Evolutionary conservation across 2,329 filamentous ascomycete species (phyloP), one percentile per base, ranked within the genome.

Genomic region (Xylariaceae sp.): DNA sequence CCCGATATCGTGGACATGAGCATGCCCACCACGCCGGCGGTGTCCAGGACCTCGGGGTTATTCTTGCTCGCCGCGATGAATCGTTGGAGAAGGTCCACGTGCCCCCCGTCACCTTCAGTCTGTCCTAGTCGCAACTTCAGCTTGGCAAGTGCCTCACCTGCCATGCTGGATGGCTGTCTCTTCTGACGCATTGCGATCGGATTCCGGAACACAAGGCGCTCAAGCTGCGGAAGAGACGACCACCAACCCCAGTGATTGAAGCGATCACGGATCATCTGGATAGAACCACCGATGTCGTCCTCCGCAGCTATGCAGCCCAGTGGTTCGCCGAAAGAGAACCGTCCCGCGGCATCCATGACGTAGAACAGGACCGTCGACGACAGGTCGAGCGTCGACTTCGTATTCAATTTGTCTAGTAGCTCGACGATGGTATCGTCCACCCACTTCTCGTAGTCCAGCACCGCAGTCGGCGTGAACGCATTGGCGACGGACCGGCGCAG

Each of bases 1-100:
- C 44, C 53, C 0, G 52, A 48, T 17, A 56, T 55, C 4, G 54
- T 53, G n/a, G 45, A 50, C 45, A 54, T 55, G 17, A 55, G 34
- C 49, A 56, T 52, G 11, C 50, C 47, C 6, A 51, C 19, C 4
- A 54, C 35, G 1, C 54, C 55, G 2, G 45, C 3, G 1, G 38
- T 39, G n/a, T 56, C 49, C 9, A 58, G 41, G 2, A 43, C 44
- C 24, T 50, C 22, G 2, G 54, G 51, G 33, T 49, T 40, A 18
- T 50, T 42, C 17, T 51, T 45, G 4, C 51, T 52, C 0, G 51
- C 48, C 30, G 50, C 44, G 8, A 58, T 38, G 22, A 57, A 56
- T 17, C 43, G 43, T 4, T 53, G 44, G 6, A 57, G 41, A 11
- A 55, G 43, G 32, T 56, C 52, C 19, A 36, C 28, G 3, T 28